Percentiles rank a stretch among this genome's conserved stretches.
Evolutionary conservation across 805 yeast genomes (phyloP).

Genomic region (Saccharomycopsis guyanensis): DNA sequence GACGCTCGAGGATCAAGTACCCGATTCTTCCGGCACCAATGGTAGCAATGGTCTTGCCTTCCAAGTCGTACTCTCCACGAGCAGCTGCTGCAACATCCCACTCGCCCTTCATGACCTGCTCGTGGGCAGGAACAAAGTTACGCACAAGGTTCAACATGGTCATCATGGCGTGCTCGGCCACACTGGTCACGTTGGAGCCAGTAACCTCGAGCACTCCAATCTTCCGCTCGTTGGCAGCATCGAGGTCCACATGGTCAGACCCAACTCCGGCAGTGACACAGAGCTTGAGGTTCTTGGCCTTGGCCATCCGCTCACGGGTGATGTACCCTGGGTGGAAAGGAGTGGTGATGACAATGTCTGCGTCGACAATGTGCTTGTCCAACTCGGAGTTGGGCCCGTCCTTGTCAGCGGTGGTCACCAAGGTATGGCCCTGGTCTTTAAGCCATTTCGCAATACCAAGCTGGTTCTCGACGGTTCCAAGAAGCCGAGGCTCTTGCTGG

Average conservation of each 20-base stretch:
- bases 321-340: slow-evolving; percentile 81
- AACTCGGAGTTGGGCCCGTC: slow-evolving; percentile 53
- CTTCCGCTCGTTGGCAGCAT: slow-evolving; percentile 54
- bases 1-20: slow-evolving; percentile 62
- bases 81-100: slow-evolving; percentile 80
- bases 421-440: slow-evolving; percentile 57
- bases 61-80: slow-evolving; percentile 66
- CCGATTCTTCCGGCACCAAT: slow-evolving; percentile 83
- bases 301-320: slow-evolving; percentile 54
- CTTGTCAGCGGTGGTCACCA: slow-evolving; percentile 60
- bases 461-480: slow-evolving; percentile 71
- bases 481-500: slow-evolving; percentile 47
- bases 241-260: slow-evolving; percentile 70
- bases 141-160: slow-evolving; percentile 63
- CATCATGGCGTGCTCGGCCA: slow-evolving; percentile 76
- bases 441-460: slow-evolving; percentile 62
- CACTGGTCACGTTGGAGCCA: slow-evolving; percentile 73
- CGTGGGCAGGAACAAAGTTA: slow-evolving; percentile 74
- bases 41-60: slow-evolving; percentile 69
- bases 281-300: slow-evolving; percentile 64
- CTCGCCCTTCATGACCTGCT: slow-evolving; percentile 48
- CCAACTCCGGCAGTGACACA: slow-evolving; percentile 81
- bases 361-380: slow-evolving; percentile 60
- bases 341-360: slow-evolving; percentile 72
- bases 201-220: slow-evolving; percentile 74